Evolutionary conservation across 2,329 filamentous ascomycete species (phyloP).

Genomic region (Aspergillus arachidicola): DNA sequence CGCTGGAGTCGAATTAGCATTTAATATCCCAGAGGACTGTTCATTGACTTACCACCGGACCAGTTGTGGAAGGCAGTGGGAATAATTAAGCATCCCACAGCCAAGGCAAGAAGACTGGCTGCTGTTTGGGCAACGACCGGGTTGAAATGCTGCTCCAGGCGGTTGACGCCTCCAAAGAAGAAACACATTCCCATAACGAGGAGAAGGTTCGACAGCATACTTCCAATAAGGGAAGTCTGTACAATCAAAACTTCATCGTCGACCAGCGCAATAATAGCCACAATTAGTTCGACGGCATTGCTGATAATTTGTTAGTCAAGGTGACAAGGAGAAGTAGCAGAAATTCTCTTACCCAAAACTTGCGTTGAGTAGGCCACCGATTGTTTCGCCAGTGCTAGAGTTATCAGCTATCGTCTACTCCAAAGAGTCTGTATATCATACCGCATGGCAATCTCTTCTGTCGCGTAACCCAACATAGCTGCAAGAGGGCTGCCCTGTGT

Average conservation of each 20-base stretch:
- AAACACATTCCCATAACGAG: conserved; percentile 91
- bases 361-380: conserved; percentile 87
- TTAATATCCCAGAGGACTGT: neutral
- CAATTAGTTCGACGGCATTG: conserved; percentile 87
- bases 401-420: neutral
- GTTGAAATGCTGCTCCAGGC: conserved; percentile 86
- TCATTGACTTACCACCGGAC: conserved; percentile 39
- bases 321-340: neutral
- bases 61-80: conserved; percentile 79
- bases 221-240: conserved; percentile 88
- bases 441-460: conserved; percentile 76
- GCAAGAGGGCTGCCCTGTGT: conserved; percentile 64
- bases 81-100: conserved; percentile 81
- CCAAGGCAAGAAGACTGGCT: conserved; percentile 75
- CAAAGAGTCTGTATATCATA: conserved; percentile 39
- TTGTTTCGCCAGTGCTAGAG: conserved; percentile 70
- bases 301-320: conserved; percentile 37
- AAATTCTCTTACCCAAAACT: conserved; percentile 65
- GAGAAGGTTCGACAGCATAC: conserved; percentile 86
- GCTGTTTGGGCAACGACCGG: conserved; percentile 88
- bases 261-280: conserved; percentile 79
- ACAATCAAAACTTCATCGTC: conserved; percentile 80
- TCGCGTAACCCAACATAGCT: conserved; percentile 82
- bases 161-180: conserved; percentile 80
- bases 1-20: conserved; percentile 21